A percentile compares a stretch with the other conserved stretches of the same genome.
Evolutionary conservation across 2,329 filamentous ascomycete species (phyloP).

Genomic region (Dactylellina haptotyla): DNA sequence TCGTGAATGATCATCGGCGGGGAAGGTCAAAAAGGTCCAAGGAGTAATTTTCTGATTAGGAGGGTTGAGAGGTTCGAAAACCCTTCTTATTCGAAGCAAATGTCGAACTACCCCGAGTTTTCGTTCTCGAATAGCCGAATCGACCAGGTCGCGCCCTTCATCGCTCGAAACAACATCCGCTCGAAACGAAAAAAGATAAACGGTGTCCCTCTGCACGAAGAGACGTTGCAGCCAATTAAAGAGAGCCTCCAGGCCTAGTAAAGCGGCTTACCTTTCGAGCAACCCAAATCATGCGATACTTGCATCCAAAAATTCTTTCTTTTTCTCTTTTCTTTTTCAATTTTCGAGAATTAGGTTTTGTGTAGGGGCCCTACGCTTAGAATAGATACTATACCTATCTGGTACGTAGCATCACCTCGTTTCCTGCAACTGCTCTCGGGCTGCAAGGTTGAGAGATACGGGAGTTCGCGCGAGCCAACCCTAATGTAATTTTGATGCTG

Average conservation of each 20-base stretch:
- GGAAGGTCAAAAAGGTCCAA: neutral
- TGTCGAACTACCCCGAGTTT: neutral
- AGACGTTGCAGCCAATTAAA: slow-evolving; percentile 10
- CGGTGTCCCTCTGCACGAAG: neutral
- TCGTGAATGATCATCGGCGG: slow-evolving; percentile 13
- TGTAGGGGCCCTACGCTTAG: too few species aligned
- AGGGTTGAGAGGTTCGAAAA: slow-evolving; percentile 3
- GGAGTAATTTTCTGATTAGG: slow-evolving; percentile 9
- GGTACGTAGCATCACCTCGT: neutral
- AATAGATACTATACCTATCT: slow-evolving; percentile 24
- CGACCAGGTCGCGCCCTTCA: neutral
- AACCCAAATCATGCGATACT: slow-evolving; percentile 37
- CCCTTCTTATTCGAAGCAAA: neutral
- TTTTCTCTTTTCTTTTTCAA: slow-evolving; percentile 14
- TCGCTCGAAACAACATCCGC: slow-evolving; percentile 9
- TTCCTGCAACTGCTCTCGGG: neutral
- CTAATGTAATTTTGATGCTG: slow-evolving; percentile 15
- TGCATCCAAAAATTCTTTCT: slow-evolving; percentile 13
- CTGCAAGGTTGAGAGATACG: neutral
- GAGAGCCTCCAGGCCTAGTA: too few species aligned
- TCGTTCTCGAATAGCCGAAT: slow-evolving; percentile 8
- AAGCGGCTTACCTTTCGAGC: too few species aligned
- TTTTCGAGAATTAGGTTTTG: neutral
- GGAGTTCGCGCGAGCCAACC: neutral
- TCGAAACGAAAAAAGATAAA: slow-evolving; percentile 9